Base-by-base conservation (phyloP, 176 grass and related monocot genomes). In the Pharus latifolius region DNA sequence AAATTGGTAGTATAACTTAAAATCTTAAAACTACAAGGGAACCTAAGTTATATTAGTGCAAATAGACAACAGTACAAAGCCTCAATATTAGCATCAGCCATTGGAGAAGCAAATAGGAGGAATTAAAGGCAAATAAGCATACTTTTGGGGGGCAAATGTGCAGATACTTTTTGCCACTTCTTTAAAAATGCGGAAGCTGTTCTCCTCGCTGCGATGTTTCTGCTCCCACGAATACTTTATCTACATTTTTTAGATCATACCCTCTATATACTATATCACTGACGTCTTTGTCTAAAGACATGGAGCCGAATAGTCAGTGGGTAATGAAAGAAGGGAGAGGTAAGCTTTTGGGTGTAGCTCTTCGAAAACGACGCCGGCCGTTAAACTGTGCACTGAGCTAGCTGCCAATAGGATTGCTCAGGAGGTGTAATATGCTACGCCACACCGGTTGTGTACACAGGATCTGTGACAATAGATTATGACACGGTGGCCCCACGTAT, bases 381-480 rank as follows among this genome's bases (percentile, higher is more conserved):
- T 85, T 80, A 85, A 23, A 25, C 69, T 79, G 69, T 79, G 49
- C 59, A 5, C 7, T 53, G 72, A 12, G 56, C 34, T 69, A 69
- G 7, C 37, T 27, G 37, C 38, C 47, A 69, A 54, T 60, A 59
- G 68, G 69, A 22, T 45, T 32, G 68, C 67, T 33, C 51, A 19
- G 16, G 42, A 41, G 37, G 49, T 10, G 11, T 6, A 9, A 5
- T 3, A 1, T 11, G 53, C 82, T 80, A 74, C 55, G 46, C 24
- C 46, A 37, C 75, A 18, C 53, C 0, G 2, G 1, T 1, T 26
- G 4, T 53, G 54, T 47, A 85, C 76, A 62, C 69, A 7, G 58
- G 31, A 20, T 58, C 42, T 59, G 15, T 9, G n/a, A 0, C 16
- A 0, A 0, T 3, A 14, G 6, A 6, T 5, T 12, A 72, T 80